phyloP scores from a whole-genome alignment of 2,329 filamentous ascomycete species.

The Eutypella sp. region DNA sequence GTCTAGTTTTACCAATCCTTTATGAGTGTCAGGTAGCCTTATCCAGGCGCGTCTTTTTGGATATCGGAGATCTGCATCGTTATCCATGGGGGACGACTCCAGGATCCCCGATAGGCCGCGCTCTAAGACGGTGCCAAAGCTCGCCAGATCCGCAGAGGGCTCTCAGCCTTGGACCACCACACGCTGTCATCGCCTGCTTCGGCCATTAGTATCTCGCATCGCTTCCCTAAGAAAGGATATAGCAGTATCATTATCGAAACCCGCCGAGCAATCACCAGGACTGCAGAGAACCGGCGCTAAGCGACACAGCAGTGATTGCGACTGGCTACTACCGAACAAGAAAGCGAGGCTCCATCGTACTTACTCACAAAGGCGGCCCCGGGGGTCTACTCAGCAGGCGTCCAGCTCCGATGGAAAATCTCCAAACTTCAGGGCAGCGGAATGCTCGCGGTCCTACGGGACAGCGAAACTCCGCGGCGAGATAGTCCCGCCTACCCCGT shows the following conservation, averaged over 20 bases:
- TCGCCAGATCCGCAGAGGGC: slow-evolving; percentile 10
- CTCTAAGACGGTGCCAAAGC: slow-evolving; percentile 10
- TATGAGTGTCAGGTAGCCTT: background rate
- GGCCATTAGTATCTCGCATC: slow-evolving; percentile 37
- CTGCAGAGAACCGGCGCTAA: slow-evolving; percentile 7
- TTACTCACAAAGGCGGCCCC: slow-evolving; percentile 22
- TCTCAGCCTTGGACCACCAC: slow-evolving; percentile 34
- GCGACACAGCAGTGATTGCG: slow-evolving; percentile 7
- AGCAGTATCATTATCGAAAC: slow-evolving; percentile 8
- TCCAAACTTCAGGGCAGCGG: slow-evolving; percentile 10
- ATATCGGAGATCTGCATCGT: background rate
- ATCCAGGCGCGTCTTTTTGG: background rate
- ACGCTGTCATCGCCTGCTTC: slow-evolving; percentile 38
- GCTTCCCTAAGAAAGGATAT: slow-evolving; percentile 33
- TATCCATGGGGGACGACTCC: slow-evolving; percentile 6
- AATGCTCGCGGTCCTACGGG: slow-evolving; percentile 6
- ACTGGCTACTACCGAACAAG: slow-evolving; percentile 23
- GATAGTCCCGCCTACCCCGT: slow-evolving; percentile 22
- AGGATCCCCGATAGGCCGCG: slow-evolving; percentile 16
- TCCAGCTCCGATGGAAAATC: background rate
- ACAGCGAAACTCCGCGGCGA: slow-evolving; percentile 13
- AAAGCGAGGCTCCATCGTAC: slow-evolving; percentile 20
- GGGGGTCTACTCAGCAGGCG: background rate
- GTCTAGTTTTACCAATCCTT: no score
- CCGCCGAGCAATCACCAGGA: slow-evolving; percentile 2